phyloP scores from a whole-genome alignment of 2,329 filamentous ascomycete species.

The Alternaria tenuissima region DNA sequence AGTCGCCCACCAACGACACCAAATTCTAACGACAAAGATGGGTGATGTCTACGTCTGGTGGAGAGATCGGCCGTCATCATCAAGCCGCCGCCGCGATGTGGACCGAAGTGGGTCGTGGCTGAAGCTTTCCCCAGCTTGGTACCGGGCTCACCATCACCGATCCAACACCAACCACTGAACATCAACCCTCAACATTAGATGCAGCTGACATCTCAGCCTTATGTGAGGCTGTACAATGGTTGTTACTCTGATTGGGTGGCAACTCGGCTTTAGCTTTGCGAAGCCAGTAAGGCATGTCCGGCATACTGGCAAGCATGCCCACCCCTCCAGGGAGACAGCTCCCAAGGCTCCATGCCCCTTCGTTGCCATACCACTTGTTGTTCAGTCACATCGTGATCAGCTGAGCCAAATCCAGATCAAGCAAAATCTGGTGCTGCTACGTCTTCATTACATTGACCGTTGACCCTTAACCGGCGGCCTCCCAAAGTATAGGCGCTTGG shows the following conservation, averaged over 20 bases:
- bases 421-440: background rate
- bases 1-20: background rate
- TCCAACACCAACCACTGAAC: conserved; percentile 21
- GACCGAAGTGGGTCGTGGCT: conserved; percentile 21
- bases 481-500: conserved; percentile 4
- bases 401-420: background rate
- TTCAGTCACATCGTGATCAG: conserved; percentile 2
- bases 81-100: conserved; percentile 14
- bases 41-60: conserved; percentile 7
- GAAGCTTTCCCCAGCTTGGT: conserved; percentile 15
- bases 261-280: background rate
- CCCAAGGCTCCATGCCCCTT: conserved; percentile 18
- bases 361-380: conserved; percentile 14
- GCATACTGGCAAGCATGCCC: conserved; percentile 3
- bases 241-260: conserved; percentile 11
- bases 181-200: conserved; percentile 17
- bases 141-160: background rate
- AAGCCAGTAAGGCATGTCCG: conserved; percentile 20
- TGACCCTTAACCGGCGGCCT: conserved; percentile 5
- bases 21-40: background rate
- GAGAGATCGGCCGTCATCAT: conserved; percentile 9
- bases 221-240: conserved; percentile 21
- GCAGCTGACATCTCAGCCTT: conserved; percentile 26
- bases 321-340: conserved; percentile 6
- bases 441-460: background rate